Base-by-base conservation (phyloP, 257 asterid species). In the Solanum peruvianum region DNA sequence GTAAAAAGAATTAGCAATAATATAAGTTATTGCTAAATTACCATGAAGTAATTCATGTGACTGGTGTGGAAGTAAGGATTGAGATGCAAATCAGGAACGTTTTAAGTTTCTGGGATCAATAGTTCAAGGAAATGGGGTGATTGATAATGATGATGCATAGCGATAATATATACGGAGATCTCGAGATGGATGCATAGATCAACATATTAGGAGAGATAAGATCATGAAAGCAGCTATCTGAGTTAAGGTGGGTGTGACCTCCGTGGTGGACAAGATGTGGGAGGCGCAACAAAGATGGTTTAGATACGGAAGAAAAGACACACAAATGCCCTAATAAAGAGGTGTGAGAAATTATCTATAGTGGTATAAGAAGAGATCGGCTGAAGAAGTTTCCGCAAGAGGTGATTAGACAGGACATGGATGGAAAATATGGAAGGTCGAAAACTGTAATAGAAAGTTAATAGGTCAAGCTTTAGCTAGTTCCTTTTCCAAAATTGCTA, bases 191-290 rank as follows among this genome's bases (percentile, higher is more conserved):
- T 62, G 33, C 5, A n/a, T 37, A 37, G 37, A 33, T 23, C 0
- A 3, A 0, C 70, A 23, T 62, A 62, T 11, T 0, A 23, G 7
- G 70, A 2, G 70, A 62, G 8, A n/a, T 11, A 0, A 8, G 31
- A 62, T 62, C 16, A 62, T 5, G 1, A n/a, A 10, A 4, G 27
- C 4, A 62, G 3, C 1, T n/a, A 62, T 62, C 0, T 62, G 3
- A 10, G 69, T 10, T 23, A 23, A 60, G 31, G 2, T 62, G 31
- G 0, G 31, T n/a, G 15, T 62, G 15, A 11, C 16, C 3, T 62
- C 0, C 16, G 0, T n/a, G 15, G 31, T 11, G 31, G 12, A 1
- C 1, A 58, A 58, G 25, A 10, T 62, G 16, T 10, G 0, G 2
- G 2, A n/a, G 70, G 3, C 70, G 2, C 0, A 7, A 2, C 15